Evolutionary conservation across 345 rosid genomes (phyloP).

Genomic region (Turritis glabra): DNA sequence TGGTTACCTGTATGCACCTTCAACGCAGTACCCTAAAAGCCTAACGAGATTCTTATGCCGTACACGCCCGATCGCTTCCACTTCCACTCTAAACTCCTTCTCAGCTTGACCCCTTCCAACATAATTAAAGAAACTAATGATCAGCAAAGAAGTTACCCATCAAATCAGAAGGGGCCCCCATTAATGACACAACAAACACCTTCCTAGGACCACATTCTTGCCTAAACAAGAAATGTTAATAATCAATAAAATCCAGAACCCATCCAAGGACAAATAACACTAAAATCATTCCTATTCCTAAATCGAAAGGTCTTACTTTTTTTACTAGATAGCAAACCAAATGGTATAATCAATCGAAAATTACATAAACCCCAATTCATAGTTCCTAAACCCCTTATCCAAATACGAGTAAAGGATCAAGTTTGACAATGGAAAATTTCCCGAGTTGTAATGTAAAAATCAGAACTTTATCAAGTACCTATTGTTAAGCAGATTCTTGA

Average conservation of each 20-base stretch:
- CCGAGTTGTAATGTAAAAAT: not conserved
- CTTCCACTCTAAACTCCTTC: conserved; percentile 96
- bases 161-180: conserved; percentile 11
- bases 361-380: not conserved
- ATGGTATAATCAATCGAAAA: not conserved
- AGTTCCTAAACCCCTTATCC: not conserved
- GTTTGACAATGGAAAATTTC: not conserved
- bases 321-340: not conserved
- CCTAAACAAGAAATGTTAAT: not conserved
- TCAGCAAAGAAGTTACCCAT: not conserved
- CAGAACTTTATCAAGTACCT: conserved; percentile 43
- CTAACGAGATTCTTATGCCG: conserved; percentile 93
- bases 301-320: too few species aligned
- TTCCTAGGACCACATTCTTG: conserved; percentile 24
- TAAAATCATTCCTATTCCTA: not conserved
- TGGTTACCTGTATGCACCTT: conserved; percentile 87
- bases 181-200: conserved; percentile 10
- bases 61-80: conserved; percentile 89
- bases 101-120: conserved; percentile 90
- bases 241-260: not conserved
- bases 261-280: not conserved
- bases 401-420: not conserved
- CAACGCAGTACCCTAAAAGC: conserved; percentile 88
- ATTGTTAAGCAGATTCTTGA: conserved; percentile 88
- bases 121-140: not conserved